A percentile compares a stretch with the other conserved stretches of the same genome.
Evolutionary conservation across 306 rosid species (phyloP).

Genomic region (Cicer judaicum): DNA sequence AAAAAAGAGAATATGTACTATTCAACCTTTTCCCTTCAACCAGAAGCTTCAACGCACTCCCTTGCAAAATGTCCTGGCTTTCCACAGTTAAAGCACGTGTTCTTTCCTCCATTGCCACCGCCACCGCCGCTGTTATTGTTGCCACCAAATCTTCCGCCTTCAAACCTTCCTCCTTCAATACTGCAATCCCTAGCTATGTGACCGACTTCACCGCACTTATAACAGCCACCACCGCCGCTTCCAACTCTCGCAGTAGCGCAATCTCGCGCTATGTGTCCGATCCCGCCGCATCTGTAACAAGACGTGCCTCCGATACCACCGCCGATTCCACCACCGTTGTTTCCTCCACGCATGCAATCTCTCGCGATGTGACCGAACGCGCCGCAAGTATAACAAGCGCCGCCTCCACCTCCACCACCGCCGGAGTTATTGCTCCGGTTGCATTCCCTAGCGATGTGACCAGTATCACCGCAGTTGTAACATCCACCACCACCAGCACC

Average conservation of each 20-base stretch:
- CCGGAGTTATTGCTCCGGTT: slow-evolving; percentile 44
- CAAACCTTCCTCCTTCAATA: slow-evolving; percentile 46
- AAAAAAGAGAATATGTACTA: slow-evolving; percentile 61
- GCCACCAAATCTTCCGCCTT: slow-evolving; percentile 48
- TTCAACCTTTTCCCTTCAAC: slow-evolving; percentile 56
- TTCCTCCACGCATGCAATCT: slow-evolving; percentile 60
- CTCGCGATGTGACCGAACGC: slow-evolving; percentile 76
- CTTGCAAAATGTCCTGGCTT: slow-evolving; percentile 77
- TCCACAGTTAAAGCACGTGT: slow-evolving; percentile 73
- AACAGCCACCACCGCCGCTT: slow-evolving; percentile 48
- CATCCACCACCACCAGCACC: slow-evolving; percentile 58
- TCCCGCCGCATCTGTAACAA: slow-evolving; percentile 64
- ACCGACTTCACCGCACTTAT: slow-evolving; percentile 67
- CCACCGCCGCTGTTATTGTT: slow-evolving; percentile 9
- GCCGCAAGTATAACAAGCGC: slow-evolving; percentile 67
- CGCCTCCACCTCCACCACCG: slow-evolving; percentile 49
- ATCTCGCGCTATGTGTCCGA: slow-evolving; percentile 70
- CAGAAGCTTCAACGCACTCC: slow-evolving; percentile 66
- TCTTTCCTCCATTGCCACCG: slow-evolving; percentile 41
- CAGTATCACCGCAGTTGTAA: slow-evolving; percentile 67
- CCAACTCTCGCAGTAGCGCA: slow-evolving; percentile 45
- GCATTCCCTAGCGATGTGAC: slow-evolving; percentile 83
- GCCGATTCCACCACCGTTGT: slow-evolving; percentile 25
- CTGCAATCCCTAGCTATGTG: slow-evolving; percentile 79
- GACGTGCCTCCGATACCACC: slow-evolving; percentile 42